Evolutionary conservation across 2,329 filamentous ascomycete genomes (phyloP).

Genomic region (Balansia obtecta): DNA sequence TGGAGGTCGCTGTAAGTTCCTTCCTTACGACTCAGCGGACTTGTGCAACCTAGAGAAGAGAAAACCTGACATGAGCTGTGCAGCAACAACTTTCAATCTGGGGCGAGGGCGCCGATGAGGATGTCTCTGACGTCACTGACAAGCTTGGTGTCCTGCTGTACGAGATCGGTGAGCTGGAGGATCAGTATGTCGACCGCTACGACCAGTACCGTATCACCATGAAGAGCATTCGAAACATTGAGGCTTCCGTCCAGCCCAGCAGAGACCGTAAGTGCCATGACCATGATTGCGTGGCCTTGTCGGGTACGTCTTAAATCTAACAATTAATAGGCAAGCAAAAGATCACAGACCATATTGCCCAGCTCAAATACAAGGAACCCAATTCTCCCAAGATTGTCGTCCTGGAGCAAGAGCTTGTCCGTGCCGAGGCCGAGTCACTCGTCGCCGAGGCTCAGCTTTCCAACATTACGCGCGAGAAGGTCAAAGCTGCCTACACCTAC

Average conservation of each 20-base stretch:
- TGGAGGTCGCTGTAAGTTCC: slow-evolving; percentile 85
- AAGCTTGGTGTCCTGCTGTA: slow-evolving; percentile 97
- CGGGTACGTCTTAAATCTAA: neutral
- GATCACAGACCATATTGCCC: slow-evolving; percentile 96
- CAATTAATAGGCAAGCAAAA: slow-evolving; percentile 77
- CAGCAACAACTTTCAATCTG: slow-evolving; percentile 98
- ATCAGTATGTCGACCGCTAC: slow-evolving; percentile 97
- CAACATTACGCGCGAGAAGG: slow-evolving; percentile 98
- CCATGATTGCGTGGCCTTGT: neutral
- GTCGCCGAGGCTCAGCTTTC: slow-evolving; percentile 96
- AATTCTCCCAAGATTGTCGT: slow-evolving; percentile 97
- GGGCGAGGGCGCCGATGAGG: slow-evolving; percentile 91
- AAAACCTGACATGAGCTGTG: neutral
- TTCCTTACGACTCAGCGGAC: slow-evolving; percentile 23
- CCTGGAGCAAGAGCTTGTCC: slow-evolving; percentile 94
- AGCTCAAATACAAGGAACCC: slow-evolving; percentile 99
- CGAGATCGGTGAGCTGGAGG: slow-evolving; percentile 95
- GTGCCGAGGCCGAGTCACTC: slow-evolving; percentile 95
- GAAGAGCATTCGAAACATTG: slow-evolving; percentile 98
- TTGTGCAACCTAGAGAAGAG: neutral
- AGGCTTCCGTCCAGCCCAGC: slow-evolving; percentile 95
- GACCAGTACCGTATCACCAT: slow-evolving; percentile 98
- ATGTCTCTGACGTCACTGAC: slow-evolving; percentile 97
- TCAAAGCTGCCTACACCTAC: slow-evolving; percentile 96
- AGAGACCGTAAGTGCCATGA: slow-evolving; percentile 64